A percentile compares a stretch with the other conserved stretches of the same genome.
Evolutionary conservation across 2,329 filamentous ascomycete genomes (phyloP).

Genomic region (Penicillium sp.): DNA sequence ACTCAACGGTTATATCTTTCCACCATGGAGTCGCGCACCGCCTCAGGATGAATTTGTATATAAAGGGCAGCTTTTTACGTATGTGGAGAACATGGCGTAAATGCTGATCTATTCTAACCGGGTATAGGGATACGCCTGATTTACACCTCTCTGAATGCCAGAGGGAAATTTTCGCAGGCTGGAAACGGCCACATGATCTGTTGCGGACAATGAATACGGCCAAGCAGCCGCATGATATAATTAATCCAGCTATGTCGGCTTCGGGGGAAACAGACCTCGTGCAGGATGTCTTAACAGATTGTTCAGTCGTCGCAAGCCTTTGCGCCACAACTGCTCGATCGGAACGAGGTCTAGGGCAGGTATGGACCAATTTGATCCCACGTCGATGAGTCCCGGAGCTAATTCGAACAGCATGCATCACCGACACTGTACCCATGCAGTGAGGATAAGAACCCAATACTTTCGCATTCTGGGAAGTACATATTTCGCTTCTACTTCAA

Average conservation of each 20-base stretch:
- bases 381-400: background rate
- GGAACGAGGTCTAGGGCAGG: conserved; percentile 65
- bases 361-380: conserved; percentile 34
- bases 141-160: conserved; percentile 75
- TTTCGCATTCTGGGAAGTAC: conserved; percentile 83
- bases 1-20: conserved; percentile 79
- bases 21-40: conserved; percentile 73
- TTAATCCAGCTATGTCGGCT: conserved; percentile 55
- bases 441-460: conserved; percentile 53
- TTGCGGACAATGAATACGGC: conserved; percentile 43
- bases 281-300: conserved; percentile 93
- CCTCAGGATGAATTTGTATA: conserved; percentile 58
- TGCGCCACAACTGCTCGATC: conserved; percentile 74
- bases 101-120: conserved; percentile 21
- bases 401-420: conserved; percentile 58
- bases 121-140: conserved; percentile 61
- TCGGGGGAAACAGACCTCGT: conserved; percentile 72
- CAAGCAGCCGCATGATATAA: conserved; percentile 6
- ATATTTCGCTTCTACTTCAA: conserved; percentile 94
- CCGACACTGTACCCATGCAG: conserved; percentile 76
- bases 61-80: conserved; percentile 61
- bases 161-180: conserved; percentile 71
- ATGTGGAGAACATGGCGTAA: conserved; percentile 33
- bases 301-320: conserved; percentile 92
- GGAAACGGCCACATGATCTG: conserved; percentile 73